A percentile compares a stretch with the other conserved stretches of the same genome.
phyloP scores from a whole-genome alignment of 129 eudicot genomes.

The Tagetes patula region DNA sequence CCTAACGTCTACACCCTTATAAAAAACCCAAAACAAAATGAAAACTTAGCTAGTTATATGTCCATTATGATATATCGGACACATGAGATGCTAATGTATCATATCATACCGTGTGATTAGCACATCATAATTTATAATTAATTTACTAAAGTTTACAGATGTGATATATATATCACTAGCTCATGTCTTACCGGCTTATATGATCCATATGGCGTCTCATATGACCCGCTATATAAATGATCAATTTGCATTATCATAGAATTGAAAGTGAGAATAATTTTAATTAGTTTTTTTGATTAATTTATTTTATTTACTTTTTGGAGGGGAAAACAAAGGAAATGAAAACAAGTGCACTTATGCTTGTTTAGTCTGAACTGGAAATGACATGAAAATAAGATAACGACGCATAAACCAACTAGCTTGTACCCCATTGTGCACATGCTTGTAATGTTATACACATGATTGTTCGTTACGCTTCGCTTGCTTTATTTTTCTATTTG shows the following conservation, averaged over 20 bases:
- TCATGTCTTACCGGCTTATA: too few relatives aligned
- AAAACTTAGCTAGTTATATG: too few relatives aligned
- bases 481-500: not conserved
- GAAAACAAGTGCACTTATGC: not conserved
- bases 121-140: too few relatives aligned
- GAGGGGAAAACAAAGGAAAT: not conserved
- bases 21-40: too few relatives aligned
- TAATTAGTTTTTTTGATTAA: not conserved
- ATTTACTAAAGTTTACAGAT: too few relatives aligned
- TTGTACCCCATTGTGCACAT: conserved; percentile 17
- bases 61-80: too few relatives aligned
- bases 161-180: too few relatives aligned
- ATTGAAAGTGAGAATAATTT: not conserved
- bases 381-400: conserved; percentile 11
- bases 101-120: too few relatives aligned
- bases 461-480: conserved; percentile 9
- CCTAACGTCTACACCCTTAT: too few relatives aligned
- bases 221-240: not conserved
- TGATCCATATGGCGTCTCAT: not conserved
- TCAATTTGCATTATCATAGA: not conserved
- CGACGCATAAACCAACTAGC: too few relatives aligned
- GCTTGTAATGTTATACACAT: conserved; percentile 25
- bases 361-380: not conserved
- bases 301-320: not conserved
- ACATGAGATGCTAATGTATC: too few relatives aligned